Conservation (phyloP, 129 eudicot genomes). For the Escallonia herrerae region DNA sequence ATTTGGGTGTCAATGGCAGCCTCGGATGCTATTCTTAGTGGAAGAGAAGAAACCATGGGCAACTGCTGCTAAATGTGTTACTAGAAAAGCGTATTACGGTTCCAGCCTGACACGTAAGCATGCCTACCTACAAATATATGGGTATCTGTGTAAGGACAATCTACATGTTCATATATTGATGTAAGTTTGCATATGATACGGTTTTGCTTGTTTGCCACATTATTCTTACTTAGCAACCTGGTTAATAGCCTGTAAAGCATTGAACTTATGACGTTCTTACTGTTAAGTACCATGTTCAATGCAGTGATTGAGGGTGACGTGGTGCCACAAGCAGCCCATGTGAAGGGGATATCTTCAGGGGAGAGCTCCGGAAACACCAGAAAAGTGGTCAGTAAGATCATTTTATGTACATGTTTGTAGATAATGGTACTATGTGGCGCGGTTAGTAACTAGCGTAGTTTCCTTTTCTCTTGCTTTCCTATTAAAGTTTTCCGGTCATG, state of each 20-base stretch:
- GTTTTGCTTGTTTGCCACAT: background rate
- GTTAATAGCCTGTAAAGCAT: background rate
- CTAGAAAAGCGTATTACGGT: too few relatives aligned
- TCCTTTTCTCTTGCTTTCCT: background rate
- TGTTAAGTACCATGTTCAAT: slow-evolving; percentile 11
- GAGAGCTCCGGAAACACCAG: slow-evolving; percentile 44
- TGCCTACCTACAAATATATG: too few relatives aligned
- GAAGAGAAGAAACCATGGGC: too few relatives aligned
- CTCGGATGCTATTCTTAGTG: too few relatives aligned
- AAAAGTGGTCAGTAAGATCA: slow-evolving; percentile 48
- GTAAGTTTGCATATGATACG: background rate
- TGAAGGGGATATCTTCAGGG: slow-evolving; percentile 35
- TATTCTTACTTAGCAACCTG: background rate
- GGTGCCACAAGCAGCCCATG: slow-evolving; percentile 27
- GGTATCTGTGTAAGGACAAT: too few relatives aligned
- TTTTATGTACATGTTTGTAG: too few relatives aligned
- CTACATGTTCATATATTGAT: background rate
- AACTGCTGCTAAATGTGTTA: too few relatives aligned
- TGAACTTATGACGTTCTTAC: background rate
- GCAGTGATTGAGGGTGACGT: slow-evolving; percentile 32
- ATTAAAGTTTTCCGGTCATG: background rate
- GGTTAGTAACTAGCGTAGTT: background rate
- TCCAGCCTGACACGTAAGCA: too few relatives aligned
- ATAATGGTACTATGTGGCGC: background rate
- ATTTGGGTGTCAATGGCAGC: too few relatives aligned